These are phyloP conservation scores for Penicillium maclennaniae DNA, from an alignment of 495 filamentous ascomycete species.

Conservation along the genomic window DNA sequence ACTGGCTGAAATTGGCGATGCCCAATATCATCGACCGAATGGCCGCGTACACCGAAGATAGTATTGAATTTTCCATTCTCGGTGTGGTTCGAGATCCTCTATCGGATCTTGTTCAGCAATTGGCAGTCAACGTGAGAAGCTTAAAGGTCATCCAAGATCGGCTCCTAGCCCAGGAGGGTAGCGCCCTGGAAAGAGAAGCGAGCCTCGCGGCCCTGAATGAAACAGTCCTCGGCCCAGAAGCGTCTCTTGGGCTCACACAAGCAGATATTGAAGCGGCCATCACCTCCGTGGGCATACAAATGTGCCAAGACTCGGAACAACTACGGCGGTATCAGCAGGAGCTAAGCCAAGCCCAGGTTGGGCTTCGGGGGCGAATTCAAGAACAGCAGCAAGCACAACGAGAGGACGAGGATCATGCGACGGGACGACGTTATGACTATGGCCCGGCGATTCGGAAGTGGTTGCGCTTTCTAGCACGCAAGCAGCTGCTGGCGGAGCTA, in stretches of 20 bases:
- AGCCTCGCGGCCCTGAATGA: slow-evolving; percentile 8
- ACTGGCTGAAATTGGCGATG: slow-evolving; percentile 49
- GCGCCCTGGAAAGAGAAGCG: background rate
- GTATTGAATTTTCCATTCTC: slow-evolving; percentile 57
- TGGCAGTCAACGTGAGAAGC: slow-evolving; percentile 46
- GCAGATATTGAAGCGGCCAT: slow-evolving; percentile 29
- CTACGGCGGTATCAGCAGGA: slow-evolving; percentile 25
- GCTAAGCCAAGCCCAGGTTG: slow-evolving; percentile 31
- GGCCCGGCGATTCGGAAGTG: slow-evolving; percentile 44
- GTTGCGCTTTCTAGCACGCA: slow-evolving; percentile 42
- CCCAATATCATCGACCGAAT: slow-evolving; percentile 49
- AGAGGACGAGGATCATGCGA: slow-evolving; percentile 44
- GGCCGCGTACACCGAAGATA: slow-evolving; percentile 48
- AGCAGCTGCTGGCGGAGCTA: slow-evolving; percentile 32
- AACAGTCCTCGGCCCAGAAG: slow-evolving; percentile 32
- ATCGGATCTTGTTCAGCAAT: slow-evolving; percentile 29
- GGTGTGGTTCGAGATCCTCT: slow-evolving; percentile 53
- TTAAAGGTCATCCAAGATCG: slow-evolving; percentile 34
- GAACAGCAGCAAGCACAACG: slow-evolving; percentile 41
- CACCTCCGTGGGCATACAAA: slow-evolving; percentile 11
- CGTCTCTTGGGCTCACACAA: slow-evolving; percentile 31
- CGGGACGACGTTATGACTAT: slow-evolving; percentile 46
- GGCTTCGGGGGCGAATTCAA: slow-evolving; percentile 35
- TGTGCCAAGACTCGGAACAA: slow-evolving; percentile 23
- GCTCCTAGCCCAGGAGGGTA: slow-evolving; percentile 18